phyloP scores from a whole-genome alignment of 768 basidiomycete species.

The Lactifluus volemus region DNA sequence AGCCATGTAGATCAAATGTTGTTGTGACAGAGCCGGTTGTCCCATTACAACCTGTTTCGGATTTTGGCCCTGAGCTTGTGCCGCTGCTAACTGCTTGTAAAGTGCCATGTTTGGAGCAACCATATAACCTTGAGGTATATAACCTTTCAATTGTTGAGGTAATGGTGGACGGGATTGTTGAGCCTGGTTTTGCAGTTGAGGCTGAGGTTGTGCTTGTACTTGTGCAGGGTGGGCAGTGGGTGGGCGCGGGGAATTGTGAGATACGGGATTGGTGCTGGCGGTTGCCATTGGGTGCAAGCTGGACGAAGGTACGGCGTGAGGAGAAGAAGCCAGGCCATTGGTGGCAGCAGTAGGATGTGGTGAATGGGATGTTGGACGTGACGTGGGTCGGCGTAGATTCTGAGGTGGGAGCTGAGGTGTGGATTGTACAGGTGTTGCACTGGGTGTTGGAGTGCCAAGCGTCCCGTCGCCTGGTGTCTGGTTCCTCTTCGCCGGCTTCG shows the following conservation, averaged over 20 bases:
- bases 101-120: not conserved
- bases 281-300: constrained; percentile 28
- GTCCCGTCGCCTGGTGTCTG: constrained; percentile 10
- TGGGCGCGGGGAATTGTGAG: constrained; percentile 18
- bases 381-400: constrained; percentile 26
- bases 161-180: constrained; percentile 5
- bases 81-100: constrained; percentile 1
- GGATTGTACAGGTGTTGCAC: constrained; percentile 23
- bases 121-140: not conserved
- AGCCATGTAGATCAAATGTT: not conserved
- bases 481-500: constrained; percentile 14
- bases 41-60: not conserved
- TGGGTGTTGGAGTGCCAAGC: constrained; percentile 22
- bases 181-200: constrained; percentile 1
- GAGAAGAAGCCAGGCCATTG: constrained; percentile 17
- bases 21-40: not conserved
- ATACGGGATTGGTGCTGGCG: constrained; percentile 28
- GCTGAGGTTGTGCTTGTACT: constrained; percentile 31
- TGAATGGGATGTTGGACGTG: constrained; percentile 27
- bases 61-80: constrained; percentile 12
- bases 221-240: constrained; percentile 29
- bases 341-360: constrained; percentile 23
- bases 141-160: not conserved
- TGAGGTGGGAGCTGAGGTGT: constrained; percentile 19
- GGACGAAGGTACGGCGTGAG: constrained; percentile 6